Conservation (phyloP, 192 early-diverging fungal species). For the Coemansia sp. region DNA sequence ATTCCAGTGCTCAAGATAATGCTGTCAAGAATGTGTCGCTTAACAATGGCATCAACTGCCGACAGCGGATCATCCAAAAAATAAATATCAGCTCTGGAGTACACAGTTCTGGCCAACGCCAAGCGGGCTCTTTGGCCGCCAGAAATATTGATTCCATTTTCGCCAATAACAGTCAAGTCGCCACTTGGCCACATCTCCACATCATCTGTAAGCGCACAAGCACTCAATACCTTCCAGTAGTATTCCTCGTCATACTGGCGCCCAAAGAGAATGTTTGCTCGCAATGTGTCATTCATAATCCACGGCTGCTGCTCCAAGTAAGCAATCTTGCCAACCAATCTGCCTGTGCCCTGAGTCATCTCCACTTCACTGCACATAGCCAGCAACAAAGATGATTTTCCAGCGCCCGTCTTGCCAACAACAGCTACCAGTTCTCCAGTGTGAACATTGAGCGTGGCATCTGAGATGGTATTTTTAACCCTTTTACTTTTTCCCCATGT, state of each 20-base stretch:
- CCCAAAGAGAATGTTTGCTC: constrained; percentile 81
- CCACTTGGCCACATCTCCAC: constrained; percentile 58
- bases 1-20: constrained; percentile 54
- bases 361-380: constrained; percentile 58
- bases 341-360: constrained; percentile 28
- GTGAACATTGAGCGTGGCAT: constrained; percentile 2
- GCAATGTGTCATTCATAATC: constrained; percentile 57
- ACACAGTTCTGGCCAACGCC: constrained; percentile 62
- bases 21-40: constrained; percentile 62
- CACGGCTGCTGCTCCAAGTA: constrained; percentile 27
- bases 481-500: background rate
- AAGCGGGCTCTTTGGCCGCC: constrained; percentile 71
- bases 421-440: constrained; percentile 55
- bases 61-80: constrained; percentile 71
- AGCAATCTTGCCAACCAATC: constrained; percentile 18
- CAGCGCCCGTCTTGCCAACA: constrained; percentile 59
- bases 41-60: constrained; percentile 66
- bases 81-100: constrained; percentile 66
- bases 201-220: constrained; percentile 64
- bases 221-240: constrained; percentile 61
- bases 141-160: constrained; percentile 68
- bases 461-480: background rate
- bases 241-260: constrained; percentile 53
- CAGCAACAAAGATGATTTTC: constrained; percentile 61
- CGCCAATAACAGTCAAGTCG: constrained; percentile 70